These are phyloP conservation scores for Curvularia verruculosa DNA, from an alignment of 2,329 filamentous ascomycete species.

Conservation along the genomic window DNA sequence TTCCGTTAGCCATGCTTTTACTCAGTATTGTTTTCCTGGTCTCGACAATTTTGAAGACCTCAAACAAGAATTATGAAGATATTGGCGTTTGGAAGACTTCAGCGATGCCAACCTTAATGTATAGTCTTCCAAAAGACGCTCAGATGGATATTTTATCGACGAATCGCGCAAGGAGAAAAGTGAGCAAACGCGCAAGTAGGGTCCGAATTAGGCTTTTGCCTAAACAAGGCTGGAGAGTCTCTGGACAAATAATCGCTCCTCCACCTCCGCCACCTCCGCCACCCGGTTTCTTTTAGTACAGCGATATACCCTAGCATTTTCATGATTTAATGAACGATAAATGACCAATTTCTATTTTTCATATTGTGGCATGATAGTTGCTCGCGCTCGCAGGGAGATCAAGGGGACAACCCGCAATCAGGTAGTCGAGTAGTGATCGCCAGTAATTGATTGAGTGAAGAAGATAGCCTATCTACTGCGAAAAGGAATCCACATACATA, in stretches of 20 bases:
- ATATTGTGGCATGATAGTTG: too few relatives aligned
- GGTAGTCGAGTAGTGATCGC: too few relatives aligned
- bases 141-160: not conserved
- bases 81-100: constrained; percentile 39
- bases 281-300: constrained; percentile 4
- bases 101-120: constrained; percentile 31
- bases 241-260: constrained; percentile 22
- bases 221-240: constrained; percentile 29
- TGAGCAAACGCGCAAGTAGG: not conserved
- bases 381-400: too few relatives aligned
- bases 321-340: not conserved
- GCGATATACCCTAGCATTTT: not conserved
- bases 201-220: constrained; percentile 21
- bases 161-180: not conserved
- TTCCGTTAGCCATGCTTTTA: constrained; percentile 32
- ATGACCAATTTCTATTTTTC: not conserved
- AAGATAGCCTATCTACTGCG: too few relatives aligned
- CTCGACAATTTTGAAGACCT: constrained; percentile 34
- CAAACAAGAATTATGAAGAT: constrained; percentile 5
- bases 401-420: too few relatives aligned
- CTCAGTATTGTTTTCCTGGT: constrained; percentile 32
- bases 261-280: not conserved
- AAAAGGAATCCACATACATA: too few relatives aligned
- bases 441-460: too few relatives aligned
- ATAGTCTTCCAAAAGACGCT: constrained; percentile 24